These are phyloP conservation scores for Fragaria vesca DNA, from an alignment of 306 rosid genomes.

Conservation along the genomic window DNA sequence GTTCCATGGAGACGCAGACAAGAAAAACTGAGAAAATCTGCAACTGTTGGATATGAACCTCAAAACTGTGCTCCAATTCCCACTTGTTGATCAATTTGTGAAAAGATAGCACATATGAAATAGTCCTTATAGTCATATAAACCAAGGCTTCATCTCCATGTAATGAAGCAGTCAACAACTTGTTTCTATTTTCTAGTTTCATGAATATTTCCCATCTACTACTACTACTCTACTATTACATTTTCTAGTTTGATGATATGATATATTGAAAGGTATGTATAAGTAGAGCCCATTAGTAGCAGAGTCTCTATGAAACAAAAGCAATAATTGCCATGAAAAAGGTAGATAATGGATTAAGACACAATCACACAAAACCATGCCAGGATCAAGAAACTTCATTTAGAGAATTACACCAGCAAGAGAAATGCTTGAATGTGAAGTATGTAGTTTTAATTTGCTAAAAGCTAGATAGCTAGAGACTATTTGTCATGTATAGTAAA, in stretches of 20 bases:
- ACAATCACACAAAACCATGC: background rate
- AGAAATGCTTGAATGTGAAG: background rate
- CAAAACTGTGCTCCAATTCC: background rate
- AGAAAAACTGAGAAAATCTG: constrained; percentile 28
- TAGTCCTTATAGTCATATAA: background rate
- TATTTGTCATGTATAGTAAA: background rate
- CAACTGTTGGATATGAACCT: constrained; percentile 11
- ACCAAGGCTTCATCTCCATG: background rate
- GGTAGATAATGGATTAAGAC: background rate
- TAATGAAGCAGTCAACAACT: background rate
- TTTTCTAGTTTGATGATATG: background rate
- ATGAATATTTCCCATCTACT: background rate
- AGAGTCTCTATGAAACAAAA: background rate
- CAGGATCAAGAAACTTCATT: background rate
- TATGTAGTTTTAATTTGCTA: background rate
- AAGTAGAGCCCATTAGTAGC: background rate
- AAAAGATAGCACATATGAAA: background rate
- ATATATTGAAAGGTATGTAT: background rate
- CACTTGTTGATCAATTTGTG: background rate
- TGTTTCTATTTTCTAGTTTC: background rate
- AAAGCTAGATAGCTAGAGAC: constrained; percentile 11
- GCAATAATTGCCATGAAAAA: background rate
- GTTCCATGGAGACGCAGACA: constrained; percentile 77
- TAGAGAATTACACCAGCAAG: background rate
- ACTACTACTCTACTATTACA: background rate